Base-by-base conservation (phyloP, 257 asterid species). In the Henckelia pumila region DNA sequence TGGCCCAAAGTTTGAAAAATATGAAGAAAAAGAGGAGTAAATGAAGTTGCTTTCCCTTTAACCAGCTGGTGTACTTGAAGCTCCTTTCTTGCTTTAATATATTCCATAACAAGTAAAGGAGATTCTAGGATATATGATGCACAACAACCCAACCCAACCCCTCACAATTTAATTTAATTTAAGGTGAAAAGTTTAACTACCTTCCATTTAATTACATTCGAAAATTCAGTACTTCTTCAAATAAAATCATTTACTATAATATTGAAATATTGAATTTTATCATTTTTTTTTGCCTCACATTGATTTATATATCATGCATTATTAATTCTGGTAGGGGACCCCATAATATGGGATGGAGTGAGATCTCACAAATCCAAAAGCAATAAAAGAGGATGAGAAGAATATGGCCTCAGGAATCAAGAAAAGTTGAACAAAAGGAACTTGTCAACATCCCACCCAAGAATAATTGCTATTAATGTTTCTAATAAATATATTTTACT, bases 111-210 rank as follows among this genome's bases (percentile, higher is more conserved):
- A 68, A 76, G 88, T 62, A 85, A 91, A 91, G 93, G 78, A 83
- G 97, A 91, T 85, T 91, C 96, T 80, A 69, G 93, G 89, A 88
- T n/a, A n/a, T n/a, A n/a, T 86, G 95, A 90, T 84, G 94, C 89
- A 73, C 60, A 28, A 28, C 30, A 28, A 6, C n/a, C n/a, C n/a
- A 80, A 69, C n/a, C n/a, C 65, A 67, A 69, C 75, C 73, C 78
- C 69, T 84, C 30, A 28, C 30, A 4, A 28, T 28, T 28, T n/a
- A n/a, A n/a, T n/a, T n/a, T n/a, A n/a, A n/a, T n/a, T n/a, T n/a
- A n/a, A n/a, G n/a, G n/a, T n/a, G n/a, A n/a, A n/a, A n/a, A n/a
- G n/a, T n/a, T n/a, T n/a, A n/a, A n/a, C n/a, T n/a, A n/a, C 30
- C 30, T 28, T 28, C 30, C 30, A 28, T 6, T n/a, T n/a, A n/a